Conservation (phyloP, 1,139 yeast genomes). For the Suhomyces kunorum region DNA sequence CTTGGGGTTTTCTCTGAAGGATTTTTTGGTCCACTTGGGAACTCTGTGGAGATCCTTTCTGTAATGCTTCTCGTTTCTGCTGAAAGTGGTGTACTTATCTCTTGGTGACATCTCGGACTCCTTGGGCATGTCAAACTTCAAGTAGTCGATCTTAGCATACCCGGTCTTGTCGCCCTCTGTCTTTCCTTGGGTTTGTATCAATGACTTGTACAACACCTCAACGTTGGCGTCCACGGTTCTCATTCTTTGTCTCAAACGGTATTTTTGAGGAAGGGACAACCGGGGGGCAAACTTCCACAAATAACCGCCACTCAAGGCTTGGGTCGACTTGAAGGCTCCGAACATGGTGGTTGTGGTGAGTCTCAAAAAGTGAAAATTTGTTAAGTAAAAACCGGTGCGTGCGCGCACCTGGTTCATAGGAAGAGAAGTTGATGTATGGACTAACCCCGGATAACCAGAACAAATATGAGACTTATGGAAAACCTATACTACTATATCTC, state of each 20-base stretch:
- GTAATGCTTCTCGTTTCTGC: constrained; percentile 70
- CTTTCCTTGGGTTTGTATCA: constrained; percentile 29
- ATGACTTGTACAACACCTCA: constrained; percentile 65
- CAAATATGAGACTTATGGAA: too few relatives aligned
- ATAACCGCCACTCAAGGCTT: constrained; percentile 72
- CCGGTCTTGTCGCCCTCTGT: constrained; percentile 43
- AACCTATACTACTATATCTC: too few relatives aligned
- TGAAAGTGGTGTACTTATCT: constrained; percentile 88
- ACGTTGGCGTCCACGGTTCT: constrained; percentile 78
- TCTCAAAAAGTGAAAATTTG: constrained; percentile 1
- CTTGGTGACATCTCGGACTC: constrained; percentile 75
- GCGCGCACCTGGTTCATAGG: constrained; percentile 1
- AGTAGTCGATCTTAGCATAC: constrained; percentile 54
- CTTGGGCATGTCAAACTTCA: constrained; percentile 65
- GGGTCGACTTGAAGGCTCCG: constrained; percentile 75
- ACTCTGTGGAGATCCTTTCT: constrained; percentile 86
- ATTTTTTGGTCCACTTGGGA: constrained; percentile 87
- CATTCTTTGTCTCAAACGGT: constrained; percentile 80
- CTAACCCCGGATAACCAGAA: too few relatives aligned
- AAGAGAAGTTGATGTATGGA: too few relatives aligned
- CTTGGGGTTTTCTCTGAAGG: constrained; percentile 79
- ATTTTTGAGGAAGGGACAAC: constrained; percentile 78
- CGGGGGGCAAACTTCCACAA: constrained; percentile 74
- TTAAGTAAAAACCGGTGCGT: neutral
- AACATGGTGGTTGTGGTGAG: constrained; percentile 49